Conservation (phyloP, 2,329 filamentous ascomycete genomes). For the Cephalotrichum gorgonifer region DNA sequence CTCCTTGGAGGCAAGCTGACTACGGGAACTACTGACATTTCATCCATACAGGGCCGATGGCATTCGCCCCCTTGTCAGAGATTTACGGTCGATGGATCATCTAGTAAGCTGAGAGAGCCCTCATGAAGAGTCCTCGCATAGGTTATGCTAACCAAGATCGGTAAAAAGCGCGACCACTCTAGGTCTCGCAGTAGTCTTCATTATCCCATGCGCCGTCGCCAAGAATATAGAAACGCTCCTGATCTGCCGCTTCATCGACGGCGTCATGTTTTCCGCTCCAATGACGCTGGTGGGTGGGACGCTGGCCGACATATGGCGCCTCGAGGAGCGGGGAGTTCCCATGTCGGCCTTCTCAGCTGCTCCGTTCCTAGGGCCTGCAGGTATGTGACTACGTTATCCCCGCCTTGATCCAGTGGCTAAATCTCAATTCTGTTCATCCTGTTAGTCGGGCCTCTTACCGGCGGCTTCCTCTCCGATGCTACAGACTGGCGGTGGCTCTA, state of each 20-base stretch:
- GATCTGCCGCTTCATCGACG: constrained; percentile 67
- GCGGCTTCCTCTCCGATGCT: constrained; percentile 63
- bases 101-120: too few relatives aligned
- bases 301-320: constrained; percentile 70
- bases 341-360: constrained; percentile 82
- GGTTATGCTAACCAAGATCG: too few relatives aligned
- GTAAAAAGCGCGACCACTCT: constrained; percentile 54
- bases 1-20: too few relatives aligned
- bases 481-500: constrained; percentile 76
- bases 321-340: constrained; percentile 73
- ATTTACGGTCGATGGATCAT: constrained; percentile 62
- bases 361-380: constrained; percentile 72
- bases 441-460: constrained; percentile 58
- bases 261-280: constrained; percentile 74
- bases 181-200: constrained; percentile 62
- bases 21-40: too few relatives aligned
- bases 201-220: constrained; percentile 69
- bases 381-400: constrained; percentile 18
- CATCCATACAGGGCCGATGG: too few relatives aligned
- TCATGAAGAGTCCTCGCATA: too few relatives aligned
- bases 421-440: neutral
- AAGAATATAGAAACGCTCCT: constrained; percentile 68
- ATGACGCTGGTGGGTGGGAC: constrained; percentile 82
- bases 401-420: neutral
- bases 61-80: constrained; percentile 70